Evolutionary conservation across 2,329 filamentous ascomycete species (phyloP).

Genomic region (Talaromyces sp.): DNA sequence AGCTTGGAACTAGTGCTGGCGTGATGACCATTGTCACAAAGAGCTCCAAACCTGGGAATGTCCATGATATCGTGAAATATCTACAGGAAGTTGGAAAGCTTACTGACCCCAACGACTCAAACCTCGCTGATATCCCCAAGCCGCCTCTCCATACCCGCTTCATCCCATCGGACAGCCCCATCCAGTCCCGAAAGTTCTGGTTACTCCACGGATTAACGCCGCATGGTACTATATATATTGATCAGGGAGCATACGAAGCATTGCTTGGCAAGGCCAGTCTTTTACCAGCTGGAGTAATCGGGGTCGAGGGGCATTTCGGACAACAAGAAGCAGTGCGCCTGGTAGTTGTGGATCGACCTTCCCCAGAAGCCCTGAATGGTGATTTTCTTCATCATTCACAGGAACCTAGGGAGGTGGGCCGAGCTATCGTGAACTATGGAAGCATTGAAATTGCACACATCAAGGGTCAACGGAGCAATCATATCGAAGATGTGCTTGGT

Average conservation of each 20-base stretch:
- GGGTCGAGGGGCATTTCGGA: constrained; percentile 83
- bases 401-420: constrained; percentile 72
- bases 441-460: constrained; percentile 80
- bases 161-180: constrained; percentile 78
- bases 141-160: constrained; percentile 88
- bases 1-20: constrained; percentile 87
- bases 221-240: constrained; percentile 90
- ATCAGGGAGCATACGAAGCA: constrained; percentile 82
- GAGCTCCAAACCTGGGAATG: constrained; percentile 91
- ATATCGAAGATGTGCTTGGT: constrained; percentile 78
- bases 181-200: constrained; percentile 96
- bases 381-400: constrained; percentile 42
- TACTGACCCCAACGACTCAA: background rate
- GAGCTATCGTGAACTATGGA: constrained; percentile 92
- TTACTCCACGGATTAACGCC: constrained; percentile 88
- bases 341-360: constrained; percentile 71
- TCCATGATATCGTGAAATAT: constrained; percentile 81
- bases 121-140: constrained; percentile 40
- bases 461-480: constrained; percentile 77
- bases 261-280: constrained; percentile 82
- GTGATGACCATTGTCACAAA: constrained; percentile 95
- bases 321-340: constrained; percentile 91
- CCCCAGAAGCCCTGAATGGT: constrained; percentile 43
- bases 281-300: constrained; percentile 86
- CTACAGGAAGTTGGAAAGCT: constrained; percentile 63